Base-by-base conservation (phyloP, 1,284 basidiomycete species). In the Irpex rosettiformis region DNA sequence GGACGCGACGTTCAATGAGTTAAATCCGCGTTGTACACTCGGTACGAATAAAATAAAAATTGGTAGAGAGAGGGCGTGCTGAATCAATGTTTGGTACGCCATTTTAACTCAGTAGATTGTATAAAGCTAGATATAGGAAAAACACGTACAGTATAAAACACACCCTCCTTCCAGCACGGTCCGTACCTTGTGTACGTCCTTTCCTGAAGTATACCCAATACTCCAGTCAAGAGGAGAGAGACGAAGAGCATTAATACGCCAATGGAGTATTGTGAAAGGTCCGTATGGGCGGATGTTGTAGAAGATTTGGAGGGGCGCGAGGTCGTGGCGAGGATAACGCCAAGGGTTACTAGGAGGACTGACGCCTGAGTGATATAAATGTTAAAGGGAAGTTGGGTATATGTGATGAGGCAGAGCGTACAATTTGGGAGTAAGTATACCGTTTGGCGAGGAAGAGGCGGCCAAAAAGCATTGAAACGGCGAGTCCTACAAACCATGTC, bases 181-280 rank as follows among this genome's bases (percentile, higher is more conserved):
- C 87, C 87, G 64, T 88, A 87, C 55, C 74, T 79, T 48, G 73
- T 77, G 68, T 92, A 96, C 2, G 93, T 94, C 54, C 77, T 76
- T 70, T 96, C 93, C 78, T 96, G 93, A 54, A 91, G 79, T 22
- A 93, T 68, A 0, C 94, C 94, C 56, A 94, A 81, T 10, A 86
- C 73, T 0, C 88, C 90, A 0, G 89, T 89, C 42, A 92, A 77
- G 56, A 95, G 71, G 11, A 94, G 76, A 0, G 93, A 92, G 1
- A 82, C 65, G 6, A 83, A 75, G 43, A 96, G 81, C 78, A 95
- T 84, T 8, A 72, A 64, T n/a, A 96, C 82, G 4, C 93, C 93
- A 1, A 81, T 75, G 0, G 79, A 64, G 67, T 94, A 95, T 63
- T 77, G 75, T 22, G 70, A 66, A 13, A 76, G 43, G 58, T 83